Evolutionary conservation across 2,329 filamentous ascomycete species (phyloP).

Genomic region (Colletotrichum somersetense): DNA sequence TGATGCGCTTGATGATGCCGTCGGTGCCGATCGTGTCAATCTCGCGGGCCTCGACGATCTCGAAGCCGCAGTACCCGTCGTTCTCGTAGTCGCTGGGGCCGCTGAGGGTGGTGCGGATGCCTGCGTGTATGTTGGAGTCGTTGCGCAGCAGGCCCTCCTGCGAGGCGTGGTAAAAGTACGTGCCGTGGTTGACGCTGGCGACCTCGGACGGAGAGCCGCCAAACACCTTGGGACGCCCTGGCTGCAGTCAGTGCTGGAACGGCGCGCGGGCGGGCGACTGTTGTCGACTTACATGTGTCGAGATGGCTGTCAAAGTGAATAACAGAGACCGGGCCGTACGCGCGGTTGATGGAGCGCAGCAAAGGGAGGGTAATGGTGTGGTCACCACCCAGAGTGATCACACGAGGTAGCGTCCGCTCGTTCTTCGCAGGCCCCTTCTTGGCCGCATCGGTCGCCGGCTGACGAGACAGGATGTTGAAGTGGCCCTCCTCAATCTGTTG

Average conservation of each 20-base stretch:
- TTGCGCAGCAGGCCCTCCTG: constrained; percentile 84
- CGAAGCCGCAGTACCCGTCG: constrained; percentile 86
- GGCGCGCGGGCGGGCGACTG: constrained; percentile 44
- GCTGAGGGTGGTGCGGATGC: constrained; percentile 85
- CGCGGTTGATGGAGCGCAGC: constrained; percentile 70
- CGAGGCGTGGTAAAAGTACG: constrained; percentile 87
- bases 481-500: constrained; percentile 90
- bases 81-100: constrained; percentile 87
- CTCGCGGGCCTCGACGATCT: constrained; percentile 80
- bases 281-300: constrained; percentile 70
- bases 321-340: constrained; percentile 71
- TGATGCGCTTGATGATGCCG: constrained; percentile 84
- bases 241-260: constrained; percentile 50
- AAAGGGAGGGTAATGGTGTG: constrained; percentile 73
- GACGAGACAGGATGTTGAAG: constrained; percentile 78
- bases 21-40: constrained; percentile 66
- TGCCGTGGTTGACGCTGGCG: constrained; percentile 86
- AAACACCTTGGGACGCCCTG: constrained; percentile 87
- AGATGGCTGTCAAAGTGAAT: constrained; percentile 74
- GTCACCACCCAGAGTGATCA: constrained; percentile 81
- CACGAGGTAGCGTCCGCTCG: constrained; percentile 80
- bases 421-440: constrained; percentile 77
- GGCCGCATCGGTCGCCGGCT: constrained; percentile 76
- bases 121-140: constrained; percentile 88
- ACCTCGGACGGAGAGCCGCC: constrained; percentile 82